Base-by-base conservation (phyloP, 2,329 filamentous ascomycete species). In the Cladophialophora yegresii region DNA sequence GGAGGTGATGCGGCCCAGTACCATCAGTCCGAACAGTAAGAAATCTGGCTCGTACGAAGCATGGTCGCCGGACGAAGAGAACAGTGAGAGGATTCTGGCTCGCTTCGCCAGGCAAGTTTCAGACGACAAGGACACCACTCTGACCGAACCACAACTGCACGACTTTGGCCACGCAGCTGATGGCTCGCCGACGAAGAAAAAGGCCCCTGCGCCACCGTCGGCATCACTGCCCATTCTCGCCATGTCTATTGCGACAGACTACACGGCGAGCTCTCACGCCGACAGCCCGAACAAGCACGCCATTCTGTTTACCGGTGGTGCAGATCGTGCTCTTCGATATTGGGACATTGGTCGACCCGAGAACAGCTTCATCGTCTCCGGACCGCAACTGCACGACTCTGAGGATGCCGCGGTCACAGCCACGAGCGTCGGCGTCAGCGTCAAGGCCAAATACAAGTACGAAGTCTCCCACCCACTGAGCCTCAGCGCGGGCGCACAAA, bases 11-110 rank as follows among this genome's bases (percentile, higher is more conserved):
- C 88, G 92, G 75, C 75, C 82, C 7, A 70, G 58, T 65, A 70
- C 57, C 58, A 70, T 70, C 53, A 50, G 4, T 12, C 32, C 63
- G 13, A 51, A 22, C n/a, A 43, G 13, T 43, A 53, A 30, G n/a
- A 67, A 54, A 71, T 63, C 49, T 66, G 88, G 86, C 72, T 84
- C 84, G 26, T 96, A 96, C 74, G 89, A 93, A 53, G 85, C 93
- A 2, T 93, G 91, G 85, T 90, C 92, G 57, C 88, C 97, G 1
- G 95, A 99, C 72, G 92, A 96, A 67, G 93, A 97, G 74, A 89
- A 87, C 67, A 86, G 90, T 1, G 92, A 96, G 75, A 88, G 90
- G 33, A 92, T 97, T 86, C 85, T 98, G 9, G 87, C 87, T 28
- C 88, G 92, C 4, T 96, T 96, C 73, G 91, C 91, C 6, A 91